Conservation (phyloP, 495 filamentous ascomycete genomes). For the Filosporella fistucella region DNA sequence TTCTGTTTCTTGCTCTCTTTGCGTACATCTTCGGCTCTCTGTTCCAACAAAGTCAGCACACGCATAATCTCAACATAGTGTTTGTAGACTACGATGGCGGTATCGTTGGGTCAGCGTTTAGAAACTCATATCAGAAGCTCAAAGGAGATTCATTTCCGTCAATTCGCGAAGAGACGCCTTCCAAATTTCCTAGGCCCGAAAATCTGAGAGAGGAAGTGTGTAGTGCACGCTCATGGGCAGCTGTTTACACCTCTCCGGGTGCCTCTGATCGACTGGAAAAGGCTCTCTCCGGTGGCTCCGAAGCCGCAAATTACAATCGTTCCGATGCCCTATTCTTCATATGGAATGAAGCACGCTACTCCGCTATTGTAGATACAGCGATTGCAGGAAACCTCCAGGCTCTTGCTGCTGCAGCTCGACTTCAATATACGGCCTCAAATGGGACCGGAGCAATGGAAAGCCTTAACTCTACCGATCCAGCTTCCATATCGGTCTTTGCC, state of each 20-base stretch:
- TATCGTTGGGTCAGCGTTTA: conserved; percentile 36
- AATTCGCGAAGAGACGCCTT: conserved; percentile 28
- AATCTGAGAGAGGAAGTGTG: conserved; percentile 34
- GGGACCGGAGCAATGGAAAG: conserved; percentile 26
- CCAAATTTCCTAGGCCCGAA: conserved; percentile 23
- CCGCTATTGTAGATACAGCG: conserved; percentile 33
- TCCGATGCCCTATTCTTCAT: conserved; percentile 36
- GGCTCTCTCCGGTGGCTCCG: conserved; percentile 29
- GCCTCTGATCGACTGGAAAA: conserved; percentile 32
- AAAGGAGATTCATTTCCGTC: conserved; percentile 34
- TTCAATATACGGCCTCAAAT: conserved; percentile 30
- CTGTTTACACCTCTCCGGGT: conserved; percentile 32
- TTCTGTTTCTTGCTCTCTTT: conserved; percentile 41
- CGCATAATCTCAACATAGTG: conserved; percentile 38
- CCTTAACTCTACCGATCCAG: conserved; percentile 24
- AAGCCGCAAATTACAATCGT: conserved; percentile 33
- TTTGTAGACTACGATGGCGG: conserved; percentile 51
- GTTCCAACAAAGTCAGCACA: conserved; percentile 33
- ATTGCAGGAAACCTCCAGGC: conserved; percentile 26
- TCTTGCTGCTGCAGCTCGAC: conserved; percentile 31
- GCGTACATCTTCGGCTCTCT: conserved; percentile 43
- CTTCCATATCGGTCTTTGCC: conserved; percentile 31
- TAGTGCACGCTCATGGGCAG: conserved; percentile 42
- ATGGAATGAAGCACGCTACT: conserved; percentile 49
- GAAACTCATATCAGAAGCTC: conserved; percentile 35